Conservation (phyloP, 78 protist species). For the Paratrimastix pyriformis region DNA sequence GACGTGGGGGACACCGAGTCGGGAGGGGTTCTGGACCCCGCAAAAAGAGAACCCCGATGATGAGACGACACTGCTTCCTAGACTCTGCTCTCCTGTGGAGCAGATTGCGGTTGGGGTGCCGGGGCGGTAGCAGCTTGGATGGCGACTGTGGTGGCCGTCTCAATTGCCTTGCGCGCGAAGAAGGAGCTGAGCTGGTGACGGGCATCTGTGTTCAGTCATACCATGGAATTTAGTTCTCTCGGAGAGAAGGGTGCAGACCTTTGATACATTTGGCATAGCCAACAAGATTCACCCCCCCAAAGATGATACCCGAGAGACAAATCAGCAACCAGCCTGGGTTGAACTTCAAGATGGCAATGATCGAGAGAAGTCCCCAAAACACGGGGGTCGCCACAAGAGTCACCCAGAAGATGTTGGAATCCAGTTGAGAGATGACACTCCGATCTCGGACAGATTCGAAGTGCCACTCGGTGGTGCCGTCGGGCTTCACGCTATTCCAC, state of each 20-base stretch:
- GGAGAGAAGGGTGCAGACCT: conserved; percentile 13
- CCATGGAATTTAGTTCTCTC: too few species aligned
- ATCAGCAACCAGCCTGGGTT: conserved; percentile 35
- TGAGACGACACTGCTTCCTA: too few species aligned
- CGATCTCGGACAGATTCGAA: conserved; percentile 52
- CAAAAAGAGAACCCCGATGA: too few species aligned
- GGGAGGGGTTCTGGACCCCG: too few species aligned
- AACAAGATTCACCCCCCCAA: conserved; percentile 41
- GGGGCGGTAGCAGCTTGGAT: too few species aligned
- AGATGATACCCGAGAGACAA: conserved; percentile 41
- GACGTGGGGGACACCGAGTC: too few species aligned
- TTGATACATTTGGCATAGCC: conserved; percentile 59
- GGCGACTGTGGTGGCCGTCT: too few species aligned
- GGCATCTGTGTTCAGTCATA: too few species aligned
- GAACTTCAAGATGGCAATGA: conserved; percentile 13
- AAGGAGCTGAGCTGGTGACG: too few species aligned
- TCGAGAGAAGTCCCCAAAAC: conserved; percentile 37
- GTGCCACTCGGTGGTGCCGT: conserved; percentile 68
- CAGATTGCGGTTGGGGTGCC: too few species aligned
- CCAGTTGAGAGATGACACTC: neutral
- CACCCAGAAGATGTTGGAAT: conserved; percentile 53
- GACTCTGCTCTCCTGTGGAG: too few species aligned
- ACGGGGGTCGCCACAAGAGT: conserved; percentile 25
- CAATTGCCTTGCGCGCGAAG: too few species aligned
- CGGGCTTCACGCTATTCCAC: conserved; percentile 69